Evolutionary conservation across 177 flowering plant species (phyloP), one percentile per base, ranked within the genome.

Genomic region (Tripterygium wilfordii): DNA sequence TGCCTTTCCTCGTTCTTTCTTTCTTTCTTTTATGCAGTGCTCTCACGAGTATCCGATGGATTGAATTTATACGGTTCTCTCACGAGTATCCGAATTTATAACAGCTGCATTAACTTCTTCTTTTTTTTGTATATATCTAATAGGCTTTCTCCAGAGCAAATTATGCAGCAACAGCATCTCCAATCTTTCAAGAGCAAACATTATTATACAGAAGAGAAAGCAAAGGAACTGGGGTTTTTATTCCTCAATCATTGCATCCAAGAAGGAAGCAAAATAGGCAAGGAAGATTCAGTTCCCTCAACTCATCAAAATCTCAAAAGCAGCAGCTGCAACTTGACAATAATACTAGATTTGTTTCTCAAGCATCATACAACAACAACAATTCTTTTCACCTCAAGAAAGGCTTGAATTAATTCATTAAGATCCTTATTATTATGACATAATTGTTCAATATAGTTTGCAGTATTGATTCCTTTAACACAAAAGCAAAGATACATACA

Each of bases 171-270:
- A 39, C 58, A 28, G 70, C 58, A 22, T 35, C 69, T 18, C 67
- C 71, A 14, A 33, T 61, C 31, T 17, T 54, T 12, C 61, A 68
- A n/a, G 76, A 81, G 45, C 85, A 75, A 27, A 56, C 22, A 9
- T n/a, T n/a, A n/a, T n/a, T n/a, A n/a, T 55, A 57, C 58, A 54
- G 54, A 58, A 64, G 79, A 48, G 83, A 81, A 37, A 74, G 82
- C 77, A 84, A 80, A 67, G 97, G 97, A 20, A 86, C 97, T 1
- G 97, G 97, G 23, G 97, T 89, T 21, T 89, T 89, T 60, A 89
- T 89, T 39, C 97, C 97, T 20, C 70, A 52, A 42, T 74, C 78
- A 0, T 61, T 79, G 0, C 70, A 60, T 29, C 78, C 85, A 0
- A 70, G 82, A 67, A 84, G 90, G 63, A 86, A 70, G 42, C 74